phyloP scores from a whole-genome alignment of 2,329 filamentous ascomycete species.

The Rhinocladiella mackenziei region DNA sequence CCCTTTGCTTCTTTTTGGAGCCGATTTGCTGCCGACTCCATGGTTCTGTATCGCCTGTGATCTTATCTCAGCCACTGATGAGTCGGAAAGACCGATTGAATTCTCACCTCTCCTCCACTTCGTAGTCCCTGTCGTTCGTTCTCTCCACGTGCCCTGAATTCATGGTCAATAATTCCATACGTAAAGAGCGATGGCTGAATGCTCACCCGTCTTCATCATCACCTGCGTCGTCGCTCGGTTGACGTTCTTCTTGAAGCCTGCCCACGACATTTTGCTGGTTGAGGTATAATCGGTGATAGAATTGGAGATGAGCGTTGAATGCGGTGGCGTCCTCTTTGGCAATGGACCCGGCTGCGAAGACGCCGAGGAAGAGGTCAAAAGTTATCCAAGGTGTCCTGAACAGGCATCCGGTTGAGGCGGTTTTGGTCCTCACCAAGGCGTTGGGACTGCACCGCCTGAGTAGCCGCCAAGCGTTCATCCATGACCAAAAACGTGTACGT shows the following conservation, averaged over 20 bases:
- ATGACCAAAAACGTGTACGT: background rate
- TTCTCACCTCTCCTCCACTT: constrained; percentile 82
- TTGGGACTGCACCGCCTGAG: background rate
- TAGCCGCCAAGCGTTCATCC: background rate
- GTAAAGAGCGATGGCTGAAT: constrained; percentile 30
- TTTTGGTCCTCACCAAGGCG: background rate
- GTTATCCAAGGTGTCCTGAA: background rate
- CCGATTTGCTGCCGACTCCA: constrained; percentile 89
- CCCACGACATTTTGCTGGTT: constrained; percentile 29
- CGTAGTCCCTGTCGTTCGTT: constrained; percentile 97
- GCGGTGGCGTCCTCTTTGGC: constrained; percentile 4
- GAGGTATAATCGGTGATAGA: constrained; percentile 1
- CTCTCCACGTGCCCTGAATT: constrained; percentile 83
- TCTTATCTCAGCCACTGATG: constrained; percentile 1
- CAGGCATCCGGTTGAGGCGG: background rate
- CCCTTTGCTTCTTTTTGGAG: constrained; percentile 98
- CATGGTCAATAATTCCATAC: constrained; percentile 10
- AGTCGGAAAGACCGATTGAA: background rate
- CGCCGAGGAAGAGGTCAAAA: constrained; percentile 4
- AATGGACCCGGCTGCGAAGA: constrained; percentile 7
- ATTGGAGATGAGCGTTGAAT: constrained; percentile 8
- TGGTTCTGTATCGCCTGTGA: constrained; percentile 83
- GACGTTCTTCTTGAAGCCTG: constrained; percentile 93
- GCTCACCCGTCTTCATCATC: constrained; percentile 94
- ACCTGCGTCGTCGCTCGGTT: constrained; percentile 98